Conservation (phyloP, 805 yeast genomes). For the Maudiozyma pseudohumilis region DNA sequence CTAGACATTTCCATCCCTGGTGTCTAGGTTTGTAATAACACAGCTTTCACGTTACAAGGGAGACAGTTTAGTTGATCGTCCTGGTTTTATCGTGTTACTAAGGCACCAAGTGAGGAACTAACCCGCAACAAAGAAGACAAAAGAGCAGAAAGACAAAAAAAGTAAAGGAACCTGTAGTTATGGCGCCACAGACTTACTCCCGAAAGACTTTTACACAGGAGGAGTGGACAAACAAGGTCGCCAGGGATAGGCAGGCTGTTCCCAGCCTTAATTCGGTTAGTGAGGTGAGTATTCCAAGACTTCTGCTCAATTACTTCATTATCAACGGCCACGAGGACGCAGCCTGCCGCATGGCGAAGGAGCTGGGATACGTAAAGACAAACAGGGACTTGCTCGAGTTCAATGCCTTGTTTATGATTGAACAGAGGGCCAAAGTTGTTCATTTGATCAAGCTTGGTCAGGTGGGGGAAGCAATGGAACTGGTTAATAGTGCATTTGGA, state of each 20-base stretch:
- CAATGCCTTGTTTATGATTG: constrained; percentile 19
- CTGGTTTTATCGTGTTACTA: too few species aligned
- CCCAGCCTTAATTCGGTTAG: background rate
- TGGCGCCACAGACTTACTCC: background rate
- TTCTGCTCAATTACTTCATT: constrained; percentile 64
- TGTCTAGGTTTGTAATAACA: too few species aligned
- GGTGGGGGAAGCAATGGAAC: constrained; percentile 22
- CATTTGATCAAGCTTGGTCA: constrained; percentile 21
- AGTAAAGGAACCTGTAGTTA: background rate
- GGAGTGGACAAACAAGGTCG: constrained; percentile 24
- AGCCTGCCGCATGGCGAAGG: constrained; percentile 50
- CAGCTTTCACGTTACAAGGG: too few species aligned
- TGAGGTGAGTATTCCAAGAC: constrained; percentile 14
- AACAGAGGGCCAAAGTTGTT: constrained; percentile 18
- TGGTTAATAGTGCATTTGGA: constrained; percentile 25
- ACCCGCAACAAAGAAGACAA: too few species aligned
- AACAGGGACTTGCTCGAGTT: constrained; percentile 27
- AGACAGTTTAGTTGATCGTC: too few species aligned
- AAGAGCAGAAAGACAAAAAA: too few species aligned
- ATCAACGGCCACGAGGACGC: constrained; percentile 71
- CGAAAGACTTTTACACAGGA: constrained; percentile 18
- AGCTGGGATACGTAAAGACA: constrained; percentile 31
- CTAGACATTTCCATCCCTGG: too few species aligned
- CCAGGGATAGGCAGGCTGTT: background rate
- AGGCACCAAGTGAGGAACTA: too few species aligned